Evolutionary conservation across 2,329 filamentous ascomycete genomes (phyloP), one percentile per base, ranked within the genome.

Genomic region (Cladorrhinum sp.): DNA sequence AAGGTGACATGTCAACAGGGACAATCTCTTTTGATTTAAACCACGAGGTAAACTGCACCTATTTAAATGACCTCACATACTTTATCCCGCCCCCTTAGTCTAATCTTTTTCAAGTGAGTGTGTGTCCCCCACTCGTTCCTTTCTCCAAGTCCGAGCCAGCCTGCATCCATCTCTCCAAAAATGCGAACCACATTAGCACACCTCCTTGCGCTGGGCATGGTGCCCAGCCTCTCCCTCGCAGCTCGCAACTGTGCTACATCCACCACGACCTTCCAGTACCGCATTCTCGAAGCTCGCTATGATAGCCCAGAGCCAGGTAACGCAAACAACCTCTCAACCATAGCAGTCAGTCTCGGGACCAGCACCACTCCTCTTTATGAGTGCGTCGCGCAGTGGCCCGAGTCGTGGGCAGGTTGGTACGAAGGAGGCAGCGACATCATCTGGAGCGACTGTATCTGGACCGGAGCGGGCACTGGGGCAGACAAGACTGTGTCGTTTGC

Each of bases 371-470:
- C 73, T 1, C 68, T 75, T 28, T 75, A 73, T 53, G 73, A 75
- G 60, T 75, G 73, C n/a, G 70, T 73, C 2, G 69, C 67, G 0
- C 70, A 73, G 42, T 75, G 73, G 73, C 72, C 72, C 0, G 71
- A 72, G 50, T 55, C 67, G 0, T 75, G 73, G 73, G 66, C 57
- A 0, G 73, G 73, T 6, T 72, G 67, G 67, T 71, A 71, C 30
- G 60, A 67, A 36, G 70, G 69, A 6, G 67, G 66, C 1, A 62
- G 33, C 12, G 67, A 70, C 42, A 69, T 72, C 36, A 67, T 75
- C 16, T 75, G 73, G 73, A 70, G 69, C 42, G 73, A 75, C 39
- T 75, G 73, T 58, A 74, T 75, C 63, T 74, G 68, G 69, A 72
- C 72, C 3, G 73, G 73, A 1, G 71, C 72, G 5, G 72, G 71